Base-by-base conservation (phyloP, 192 early-diverging fungal genomes). In the Coemansia sp. region DNA sequence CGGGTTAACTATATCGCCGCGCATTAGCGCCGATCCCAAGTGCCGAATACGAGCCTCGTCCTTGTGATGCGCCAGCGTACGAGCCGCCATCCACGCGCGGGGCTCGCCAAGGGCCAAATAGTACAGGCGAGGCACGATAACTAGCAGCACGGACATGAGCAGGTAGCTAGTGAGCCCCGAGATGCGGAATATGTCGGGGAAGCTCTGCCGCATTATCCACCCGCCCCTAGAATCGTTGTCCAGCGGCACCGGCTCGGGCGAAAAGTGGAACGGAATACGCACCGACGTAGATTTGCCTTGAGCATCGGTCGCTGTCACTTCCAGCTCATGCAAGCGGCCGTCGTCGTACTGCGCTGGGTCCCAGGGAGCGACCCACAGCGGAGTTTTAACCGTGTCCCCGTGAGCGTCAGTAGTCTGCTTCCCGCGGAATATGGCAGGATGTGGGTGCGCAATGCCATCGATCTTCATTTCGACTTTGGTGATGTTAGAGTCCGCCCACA, bases 361-460 rank as follows among this genome's bases (percentile, higher is more conserved):
- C 94, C 94, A 97, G 14, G 78, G 74, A 1, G 80, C 68, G 0
- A 82, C 82, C 86, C 91, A 97, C 20, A 97, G 79, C 9, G 92
- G 94, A 16, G 52, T 66, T 28, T 75, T 75, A 7, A 92, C 70
- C 3, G 59, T 43, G 10, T 25, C 38, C 5, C 28, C 70, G 20
- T 70, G 61, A 0, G 37, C 68, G 3, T 63, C 65, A 21, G 75
- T 59, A 9, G 74, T 60, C 48, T 80, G 70, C 42, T 71, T 77
- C 59, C 86, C 84, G 37, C 69, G 77, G 72, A 84, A 88, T 13
- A 50, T 42, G 7, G 85, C 79, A 1, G 76, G 56, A 2, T 81
- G 68, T 28, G 77, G 61, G 58, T 86, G 86, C 33, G 28, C 26
- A 11, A 56, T 34, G 3, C 85, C 85, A 67, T 91, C 85, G 43